Conservation (phyloP, 345 rosid genomes). For the Lumnitzera racemosa region DNA sequence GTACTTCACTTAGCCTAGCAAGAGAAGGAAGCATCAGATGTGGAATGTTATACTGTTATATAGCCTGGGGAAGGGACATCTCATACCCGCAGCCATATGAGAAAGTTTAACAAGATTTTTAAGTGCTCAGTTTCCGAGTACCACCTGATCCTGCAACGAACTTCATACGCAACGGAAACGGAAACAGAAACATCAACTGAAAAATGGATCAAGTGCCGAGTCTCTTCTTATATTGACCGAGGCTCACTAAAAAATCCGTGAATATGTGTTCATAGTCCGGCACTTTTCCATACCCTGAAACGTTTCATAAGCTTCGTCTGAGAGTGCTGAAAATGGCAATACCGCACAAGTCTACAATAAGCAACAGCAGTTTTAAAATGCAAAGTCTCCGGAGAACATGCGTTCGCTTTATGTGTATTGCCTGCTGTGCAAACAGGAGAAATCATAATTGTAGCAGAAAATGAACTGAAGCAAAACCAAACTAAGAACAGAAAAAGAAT, state of each 20-base stretch:
- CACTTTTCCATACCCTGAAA: conserved; percentile 82
- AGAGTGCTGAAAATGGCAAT: neutral
- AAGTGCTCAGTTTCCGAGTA: conserved; percentile 11
- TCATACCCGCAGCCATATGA: conserved; percentile 13
- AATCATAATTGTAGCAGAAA: too few species aligned
- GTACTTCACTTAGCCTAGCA: too few species aligned
- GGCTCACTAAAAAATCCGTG: conserved; percentile 66
- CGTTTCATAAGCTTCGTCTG: conserved; percentile 5
- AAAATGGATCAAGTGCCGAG: conserved; percentile 1
- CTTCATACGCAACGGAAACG: neutral
- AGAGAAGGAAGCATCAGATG: too few species aligned
- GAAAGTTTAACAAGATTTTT: conserved; percentile 5
- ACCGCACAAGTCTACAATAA: neutral
- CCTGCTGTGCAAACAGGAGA: too few species aligned
- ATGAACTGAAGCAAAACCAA: neutral
- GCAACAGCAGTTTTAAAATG: neutral
- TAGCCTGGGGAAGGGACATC: neutral
- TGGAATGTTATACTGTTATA: too few species aligned
- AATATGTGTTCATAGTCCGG: conserved; percentile 80
- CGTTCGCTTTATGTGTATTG: neutral
- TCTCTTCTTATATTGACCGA: conserved; percentile 36
- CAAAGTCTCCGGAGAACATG: neutral
- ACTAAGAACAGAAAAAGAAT: too few species aligned
- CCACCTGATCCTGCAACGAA: conserved; percentile 10
- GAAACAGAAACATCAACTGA: neutral